These are phyloP conservation scores for Tetrahymena malaccensis DNA, from an alignment of 73 alveolate species.

Conservation along the genomic window DNA sequence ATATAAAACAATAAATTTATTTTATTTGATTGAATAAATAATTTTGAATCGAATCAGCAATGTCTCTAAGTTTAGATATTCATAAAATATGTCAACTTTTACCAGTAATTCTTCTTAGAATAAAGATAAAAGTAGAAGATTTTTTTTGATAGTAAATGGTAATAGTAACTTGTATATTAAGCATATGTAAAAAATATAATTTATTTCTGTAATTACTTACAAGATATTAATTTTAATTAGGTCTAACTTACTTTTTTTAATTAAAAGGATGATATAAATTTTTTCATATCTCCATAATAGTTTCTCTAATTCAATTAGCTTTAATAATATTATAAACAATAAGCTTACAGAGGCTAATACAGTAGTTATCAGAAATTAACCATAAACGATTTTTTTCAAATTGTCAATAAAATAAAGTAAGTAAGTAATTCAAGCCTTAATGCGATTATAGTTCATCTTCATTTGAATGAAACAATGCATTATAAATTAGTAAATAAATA, in stretches of 20 bases:
- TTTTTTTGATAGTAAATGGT: background rate
- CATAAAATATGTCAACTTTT: too few relatives aligned
- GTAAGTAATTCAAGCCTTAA: background rate
- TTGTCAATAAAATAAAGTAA: too few relatives aligned
- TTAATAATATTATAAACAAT: too few relatives aligned
- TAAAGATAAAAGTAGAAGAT: background rate
- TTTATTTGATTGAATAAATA: background rate
- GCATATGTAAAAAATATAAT: background rate
- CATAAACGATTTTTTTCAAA: background rate
- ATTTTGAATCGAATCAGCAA: too few relatives aligned
- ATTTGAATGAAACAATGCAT: background rate
- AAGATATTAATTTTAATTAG: background rate
- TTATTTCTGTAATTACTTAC: background rate
- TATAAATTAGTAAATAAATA: too few relatives aligned
- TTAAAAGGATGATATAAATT: background rate
- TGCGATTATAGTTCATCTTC: background rate
- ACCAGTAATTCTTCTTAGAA: background rate
- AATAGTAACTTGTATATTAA: background rate
- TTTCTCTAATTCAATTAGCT: background rate
- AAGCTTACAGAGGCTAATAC: background rate
- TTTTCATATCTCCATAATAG: background rate
- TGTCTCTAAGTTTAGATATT: too few relatives aligned
- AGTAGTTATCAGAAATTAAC: background rate
- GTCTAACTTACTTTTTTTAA: background rate
- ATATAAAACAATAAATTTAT: too few relatives aligned